These are phyloP conservation scores for Globisporangium megalacanthum DNA, from an alignment of 352 stramenopile genomes.

Conservation along the genomic window DNA sequence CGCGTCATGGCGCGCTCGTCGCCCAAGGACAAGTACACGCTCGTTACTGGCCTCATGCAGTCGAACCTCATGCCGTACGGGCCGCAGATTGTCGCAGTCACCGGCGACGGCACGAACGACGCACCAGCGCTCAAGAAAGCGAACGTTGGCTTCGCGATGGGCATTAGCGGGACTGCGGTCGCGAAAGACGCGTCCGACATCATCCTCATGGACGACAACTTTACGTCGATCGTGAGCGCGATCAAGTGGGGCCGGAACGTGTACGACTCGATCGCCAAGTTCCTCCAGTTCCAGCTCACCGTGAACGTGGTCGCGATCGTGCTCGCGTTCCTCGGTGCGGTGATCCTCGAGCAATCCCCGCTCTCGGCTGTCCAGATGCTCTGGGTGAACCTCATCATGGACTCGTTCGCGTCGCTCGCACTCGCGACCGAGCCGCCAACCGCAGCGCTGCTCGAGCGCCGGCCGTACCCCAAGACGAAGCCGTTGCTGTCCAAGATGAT, in stretches of 20 bases:
- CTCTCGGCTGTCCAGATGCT: slow-evolving; percentile 96
- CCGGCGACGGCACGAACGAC: slow-evolving; percentile 97
- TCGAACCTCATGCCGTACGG: slow-evolving; percentile 45
- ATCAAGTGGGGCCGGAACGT: slow-evolving; percentile 96
- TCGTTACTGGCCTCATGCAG: slow-evolving; percentile 44
- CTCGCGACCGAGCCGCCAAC: slow-evolving; percentile 93
- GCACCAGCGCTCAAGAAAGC: slow-evolving; percentile 95
- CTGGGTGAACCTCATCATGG: slow-evolving; percentile 99
- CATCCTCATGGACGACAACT: slow-evolving; percentile 96
- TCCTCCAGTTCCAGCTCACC: slow-evolving; percentile 98
- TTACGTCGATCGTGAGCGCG: slow-evolving; percentile 94
- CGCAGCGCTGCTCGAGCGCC: slow-evolving; percentile 85
- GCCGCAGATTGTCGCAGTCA: slow-evolving; percentile 92
- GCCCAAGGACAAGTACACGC: slow-evolving; percentile 96
- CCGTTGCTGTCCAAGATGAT: slow-evolving; percentile 93
- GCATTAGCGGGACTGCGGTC: slow-evolving; percentile 93
- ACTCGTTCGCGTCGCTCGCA: slow-evolving; percentile 94
- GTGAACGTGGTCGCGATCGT: slow-evolving; percentile 95
- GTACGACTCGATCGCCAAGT: slow-evolving; percentile 97
- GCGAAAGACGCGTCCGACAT: slow-evolving; percentile 96
- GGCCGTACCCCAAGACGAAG: slow-evolving; percentile 90
- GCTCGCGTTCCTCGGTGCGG: slow-evolving; percentile 88
- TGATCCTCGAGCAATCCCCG: slow-evolving; percentile 76
- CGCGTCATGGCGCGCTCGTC: slow-evolving; percentile 91
- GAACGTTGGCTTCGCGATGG: slow-evolving; percentile 97